phyloP scores from a whole-genome alignment of 1,139 yeast species.

The Suhomyces bolitotheri region DNA sequence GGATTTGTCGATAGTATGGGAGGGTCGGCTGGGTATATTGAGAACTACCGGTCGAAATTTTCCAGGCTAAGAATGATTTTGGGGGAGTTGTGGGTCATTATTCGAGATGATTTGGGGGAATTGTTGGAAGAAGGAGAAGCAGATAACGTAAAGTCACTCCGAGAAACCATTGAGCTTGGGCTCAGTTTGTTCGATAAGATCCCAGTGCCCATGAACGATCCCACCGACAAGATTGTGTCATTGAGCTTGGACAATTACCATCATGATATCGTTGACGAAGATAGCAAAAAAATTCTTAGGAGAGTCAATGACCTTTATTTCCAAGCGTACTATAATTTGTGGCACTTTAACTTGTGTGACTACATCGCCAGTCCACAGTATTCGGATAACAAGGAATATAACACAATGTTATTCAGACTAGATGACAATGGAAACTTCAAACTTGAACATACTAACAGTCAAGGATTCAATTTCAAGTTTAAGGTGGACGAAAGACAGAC shows the following conservation, averaged over 20 bases:
- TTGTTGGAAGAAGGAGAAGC: conserved; percentile 29
- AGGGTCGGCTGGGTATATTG: conserved; percentile 45
- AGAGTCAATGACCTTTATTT: conserved; percentile 56
- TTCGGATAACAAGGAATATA: conserved; percentile 16
- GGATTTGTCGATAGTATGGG: conserved; percentile 55
- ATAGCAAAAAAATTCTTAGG: conserved; percentile 28
- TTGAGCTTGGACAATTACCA: conserved; percentile 31
- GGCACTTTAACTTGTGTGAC: conserved; percentile 80
- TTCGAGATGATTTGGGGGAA: conserved; percentile 51
- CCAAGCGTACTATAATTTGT: conserved; percentile 65
- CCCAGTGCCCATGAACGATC: conserved; percentile 50
- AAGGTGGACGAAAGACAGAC: conserved; percentile 18
- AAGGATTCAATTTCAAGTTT: conserved; percentile 37
- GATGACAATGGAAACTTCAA: conserved; percentile 27
- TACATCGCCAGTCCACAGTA: conserved; percentile 15
- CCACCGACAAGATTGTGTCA: conserved; percentile 46
- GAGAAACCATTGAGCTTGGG: conserved; percentile 48
- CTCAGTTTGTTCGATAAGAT: conserved; percentile 64
- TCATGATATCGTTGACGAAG: conserved; percentile 20
- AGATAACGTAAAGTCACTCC: conserved; percentile 6
- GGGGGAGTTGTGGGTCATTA: conserved; percentile 64
- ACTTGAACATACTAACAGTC: conserved; percentile 33
- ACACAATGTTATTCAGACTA: conserved; percentile 31
- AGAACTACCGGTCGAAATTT: conserved; percentile 61
- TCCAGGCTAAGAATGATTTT: conserved; percentile 63